Base-by-base conservation (phyloP, 1,284 basidiomycete genomes). In the Cystobasidium sp. region DNA sequence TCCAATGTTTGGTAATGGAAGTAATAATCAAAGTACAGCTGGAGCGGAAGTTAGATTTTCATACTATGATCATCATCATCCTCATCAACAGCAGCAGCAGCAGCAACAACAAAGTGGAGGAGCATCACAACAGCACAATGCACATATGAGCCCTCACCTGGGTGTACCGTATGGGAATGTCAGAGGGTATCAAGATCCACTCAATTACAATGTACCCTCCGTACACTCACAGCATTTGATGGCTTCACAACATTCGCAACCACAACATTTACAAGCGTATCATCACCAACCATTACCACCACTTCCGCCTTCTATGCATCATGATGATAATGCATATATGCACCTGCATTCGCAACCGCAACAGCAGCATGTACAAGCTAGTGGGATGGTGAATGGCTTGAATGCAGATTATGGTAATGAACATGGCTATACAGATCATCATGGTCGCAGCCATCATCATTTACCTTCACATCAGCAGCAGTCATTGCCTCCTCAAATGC, bases 281-380 rank as follows among this genome's bases (percentile, higher is more conserved):
- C 43, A 46, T 22, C 46, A 47, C 2, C 61, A 46, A 14, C 61
- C 61, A 14, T 49, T 63, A 41, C 61, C 61, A 10, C 61, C 61
- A 46, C 56, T 63, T 3, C 61, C 61, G 12, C 61, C 61, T 63
- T 41, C 31, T 22, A 59, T 59, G 56, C 56, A 59, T 31, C 31
- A 31, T 7, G 61, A 66, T 66, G 41, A 51, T 6, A 41, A 22
- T 66, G 49, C 31, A 10, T 53, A 66, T 14, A 20, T 22, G 24
- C 64, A 52, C 24, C 64, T 52, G 22, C 64, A 66, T 3, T 9
- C 22, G 8, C 64, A 66, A 16, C 49, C 9, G 5, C 64, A 66
- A 4, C 64, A 53, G 9, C 64, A 52, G 31, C 51, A 52, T 43
- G 47, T 49, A 16, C 56, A 59, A 43, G 16, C 56, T 16, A 59